phyloP scores from a whole-genome alignment of 441 rosid genomes.

The Populus hybrid region DNA sequence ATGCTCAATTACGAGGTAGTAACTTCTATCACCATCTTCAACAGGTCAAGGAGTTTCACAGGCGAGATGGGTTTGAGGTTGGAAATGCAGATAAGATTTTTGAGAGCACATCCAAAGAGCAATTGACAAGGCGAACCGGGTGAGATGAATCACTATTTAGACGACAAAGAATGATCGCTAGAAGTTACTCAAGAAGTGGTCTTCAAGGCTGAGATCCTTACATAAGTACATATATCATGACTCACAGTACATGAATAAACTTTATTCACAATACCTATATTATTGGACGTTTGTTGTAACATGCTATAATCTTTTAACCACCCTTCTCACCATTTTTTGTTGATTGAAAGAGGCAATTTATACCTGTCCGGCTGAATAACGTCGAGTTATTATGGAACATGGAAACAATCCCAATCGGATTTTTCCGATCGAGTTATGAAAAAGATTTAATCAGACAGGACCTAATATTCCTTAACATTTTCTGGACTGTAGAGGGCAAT shows the following conservation, averaged over 20 bases:
- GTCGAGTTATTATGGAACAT: background rate
- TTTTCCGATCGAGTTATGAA: background rate
- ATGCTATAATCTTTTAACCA: background rate
- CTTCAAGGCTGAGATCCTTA: background rate
- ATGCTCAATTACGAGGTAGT: background rate
- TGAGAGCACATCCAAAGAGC: conserved; percentile 80
- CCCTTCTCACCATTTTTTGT: background rate
- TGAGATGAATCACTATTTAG: background rate
- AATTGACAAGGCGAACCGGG: conserved; percentile 44
- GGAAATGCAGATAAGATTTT: conserved; percentile 84
- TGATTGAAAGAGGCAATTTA: background rate
- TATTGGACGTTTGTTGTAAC: background rate
- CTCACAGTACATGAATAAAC: background rate
- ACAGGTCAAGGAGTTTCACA: conserved; percentile 70
- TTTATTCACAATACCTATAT: background rate
- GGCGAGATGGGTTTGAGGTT: conserved; percentile 85
- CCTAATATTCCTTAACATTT: conserved; percentile 4
- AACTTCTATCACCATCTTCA: conserved; percentile 1
- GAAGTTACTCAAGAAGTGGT: too few relatives aligned
- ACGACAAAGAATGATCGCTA: background rate
- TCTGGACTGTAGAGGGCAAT: background rate
- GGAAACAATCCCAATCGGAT: background rate
- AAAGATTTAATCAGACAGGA: background rate
- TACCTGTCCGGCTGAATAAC: background rate
- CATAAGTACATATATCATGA: background rate